Evolutionary conservation across 805 yeast genomes (phyloP), one percentile per base, ranked within the genome.

Genomic region (Metschnikowia bowlesiae): DNA sequence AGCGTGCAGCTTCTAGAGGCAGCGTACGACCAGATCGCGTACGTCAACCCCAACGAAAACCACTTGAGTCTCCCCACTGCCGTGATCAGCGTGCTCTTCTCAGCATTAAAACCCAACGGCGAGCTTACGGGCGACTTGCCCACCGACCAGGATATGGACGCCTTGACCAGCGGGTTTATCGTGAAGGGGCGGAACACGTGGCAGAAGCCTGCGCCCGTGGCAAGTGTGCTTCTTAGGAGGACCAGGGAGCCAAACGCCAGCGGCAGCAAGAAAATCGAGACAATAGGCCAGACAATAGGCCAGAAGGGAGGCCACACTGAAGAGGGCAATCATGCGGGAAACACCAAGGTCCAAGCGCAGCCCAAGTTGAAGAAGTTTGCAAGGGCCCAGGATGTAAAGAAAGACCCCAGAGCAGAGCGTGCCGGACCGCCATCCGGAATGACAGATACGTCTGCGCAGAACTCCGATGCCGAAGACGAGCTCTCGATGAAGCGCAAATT

Each of bases 91-190:
- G 64, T 69, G 32, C 56, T 84, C 6, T 68, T 59, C 55, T 63
- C 63, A 7, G 60, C 78, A 1, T 66, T 83, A 54, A 65, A 63
- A 41, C 55, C 60, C 7, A 71, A 68, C 22, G 88, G 88, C 26
- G 65, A 51, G 34, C 66, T 84, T 31, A 63, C 65, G 38, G 89
- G 89, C 8, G 75, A 78, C 52, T 70, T 81, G 50, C 83, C 84
- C 4, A 56, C 57, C 6, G 77, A 74, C 53, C 82, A 71, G 54
- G 71, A 70, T 44, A 63, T 88, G 48, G 85, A 84, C 58, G 91
- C 83, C 28, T 71, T 87, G 47, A 75, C 84, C 73, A 74, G 77
- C 32, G 92, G 91, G 0, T 84, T 87, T 54, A 67, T 80, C n/a
- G 68, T 75, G 6, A 54, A 55, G 34, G 75, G 70, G 28, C 68